Percentiles rank a stretch among this genome's conserved stretches.
Conservation (phyloP, 805 yeast genomes). For the Cephaloascus albidus region DNA sequence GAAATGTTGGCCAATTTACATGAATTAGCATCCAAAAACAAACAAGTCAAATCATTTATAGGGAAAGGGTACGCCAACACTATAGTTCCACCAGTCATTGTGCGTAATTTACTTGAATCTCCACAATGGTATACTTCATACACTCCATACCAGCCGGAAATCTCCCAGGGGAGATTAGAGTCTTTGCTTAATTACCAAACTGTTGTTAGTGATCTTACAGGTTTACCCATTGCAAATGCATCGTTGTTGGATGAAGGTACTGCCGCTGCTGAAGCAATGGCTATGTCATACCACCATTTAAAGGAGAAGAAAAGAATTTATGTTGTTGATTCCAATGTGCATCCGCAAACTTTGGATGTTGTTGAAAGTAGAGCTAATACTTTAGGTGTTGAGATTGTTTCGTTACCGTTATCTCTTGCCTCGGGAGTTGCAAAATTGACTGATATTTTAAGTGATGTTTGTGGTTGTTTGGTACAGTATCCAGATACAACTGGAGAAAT, state of each 20-base stretch:
- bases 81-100: slow-evolving; percentile 81
- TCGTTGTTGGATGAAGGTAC: slow-evolving; percentile 94
- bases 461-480: slow-evolving; percentile 85
- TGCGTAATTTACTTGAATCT: slow-evolving; percentile 82
- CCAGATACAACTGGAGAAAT: slow-evolving; percentile 66
- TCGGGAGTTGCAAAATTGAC: slow-evolving; percentile 15
- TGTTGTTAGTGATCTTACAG: slow-evolving; percentile 82
- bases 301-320: slow-evolving; percentile 61
- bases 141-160: slow-evolving; percentile 98
- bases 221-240: slow-evolving; percentile 90
- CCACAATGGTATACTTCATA: slow-evolving; percentile 99
- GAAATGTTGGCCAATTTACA: slow-evolving; percentile 66
- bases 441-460: slow-evolving; percentile 26
- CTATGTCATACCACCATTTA: slow-evolving; percentile 59
- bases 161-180: slow-evolving; percentile 93
- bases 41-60: slow-evolving; percentile 63
- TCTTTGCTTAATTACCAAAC: slow-evolving; percentile 89
- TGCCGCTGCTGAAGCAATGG: slow-evolving; percentile 97
- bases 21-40: slow-evolving; percentile 67
- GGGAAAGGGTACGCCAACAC: slow-evolving; percentile 97
- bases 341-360: slow-evolving; percentile 81
- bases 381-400: slow-evolving; percentile 54
- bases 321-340: slow-evolving; percentile 68
- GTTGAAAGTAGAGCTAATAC: slow-evolving; percentile 72
- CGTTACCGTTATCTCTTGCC: slow-evolving; percentile 6